These are phyloP conservation scores for Aleurites moluccanus DNA, from an alignment of 441 rosid species.

Conservation along the genomic window DNA sequence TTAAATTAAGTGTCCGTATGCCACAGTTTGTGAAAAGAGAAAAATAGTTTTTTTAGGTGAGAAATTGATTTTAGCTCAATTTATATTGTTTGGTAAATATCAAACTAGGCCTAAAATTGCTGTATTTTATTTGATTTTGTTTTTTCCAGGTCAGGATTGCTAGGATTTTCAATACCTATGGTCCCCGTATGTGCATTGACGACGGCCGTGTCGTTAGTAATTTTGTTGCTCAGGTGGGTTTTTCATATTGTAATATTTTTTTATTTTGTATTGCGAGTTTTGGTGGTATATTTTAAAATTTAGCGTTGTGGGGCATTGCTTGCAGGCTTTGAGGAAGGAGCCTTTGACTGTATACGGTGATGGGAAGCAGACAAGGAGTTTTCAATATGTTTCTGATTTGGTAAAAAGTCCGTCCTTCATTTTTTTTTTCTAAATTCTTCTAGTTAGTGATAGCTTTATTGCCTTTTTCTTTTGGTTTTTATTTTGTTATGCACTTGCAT, in stretches of 20 bases:
- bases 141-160: constrained; percentile 79
- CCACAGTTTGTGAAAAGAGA: no score
- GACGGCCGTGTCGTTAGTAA: constrained; percentile 96
- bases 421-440: neutral
- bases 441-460: constrained; percentile 9
- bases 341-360: constrained; percentile 97
- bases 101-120: no score
- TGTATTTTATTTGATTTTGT: neutral
- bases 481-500: neutral
- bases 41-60: no score
- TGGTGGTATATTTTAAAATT: neutral
- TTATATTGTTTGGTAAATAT: no score
- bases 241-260: neutral
- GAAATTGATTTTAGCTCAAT: no score
- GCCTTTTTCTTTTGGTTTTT: neutral
- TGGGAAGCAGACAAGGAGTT: constrained; percentile 97
- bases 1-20: no score
- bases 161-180: constrained; percentile 88
- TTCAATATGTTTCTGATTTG: constrained; percentile 94
- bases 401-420: constrained; percentile 35
- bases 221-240: constrained; percentile 64
- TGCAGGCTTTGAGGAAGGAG: constrained; percentile 90
- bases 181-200: constrained; percentile 93
- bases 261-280: neutral
- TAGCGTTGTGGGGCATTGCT: constrained; percentile 46